Base-by-base conservation (phyloP, 108 stramenopile species). In the Nannochloropsis gaditana region DNA sequence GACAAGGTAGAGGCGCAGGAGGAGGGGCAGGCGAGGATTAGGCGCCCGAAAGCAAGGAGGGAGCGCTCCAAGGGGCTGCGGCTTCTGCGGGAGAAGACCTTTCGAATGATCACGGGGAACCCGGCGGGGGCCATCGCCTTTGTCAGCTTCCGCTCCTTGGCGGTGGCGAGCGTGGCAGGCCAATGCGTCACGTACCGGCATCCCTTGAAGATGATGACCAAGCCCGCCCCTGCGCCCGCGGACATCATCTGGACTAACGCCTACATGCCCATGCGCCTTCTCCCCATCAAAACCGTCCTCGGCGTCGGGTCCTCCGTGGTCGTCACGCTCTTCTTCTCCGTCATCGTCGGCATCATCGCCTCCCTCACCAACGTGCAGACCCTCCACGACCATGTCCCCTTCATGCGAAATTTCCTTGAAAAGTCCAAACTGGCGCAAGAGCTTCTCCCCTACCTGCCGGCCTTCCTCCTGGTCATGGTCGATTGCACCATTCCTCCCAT, bases 401-500 rank as follows among this genome's bases (percentile, higher is more conserved):
- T 73, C 59, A 73, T 73, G 59, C 3, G 59, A n/a, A n/a, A 73
- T 15, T 73, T 73, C 8, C 59, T 73, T 2, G 59, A 73, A n/a
- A 73, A 73, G 2, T 73, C 59, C 59, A 73, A 73, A n/a, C 59
- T 73, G 59, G 59, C 59, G 19, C 59, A 73, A n/a, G 59, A 73
- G 59, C 59, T 73, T 15, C n/a, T 73, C 19, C 59, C 59, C 2
- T 73, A 73, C 59, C n/a, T 73, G n/a, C 59, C 59, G 59, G 59
- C 59, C n/a, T 73, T 73, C 8, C 6, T 73, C 19, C n/a, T 73
- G 59, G 59, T 73, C 19, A 73, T 73, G 59, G 59, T 73, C 59
- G 59, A 73, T 73, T 73, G 59, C 59, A 73, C 59, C 59, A 73
- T 81, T 31, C 80, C 80, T 41, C 80, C 80, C 21, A 81, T 81